Evolutionary conservation across 2,329 filamentous ascomycete genomes (phyloP), one percentile per base, ranked within the genome.

Genomic region (Chrysosporium queenslandicum): DNA sequence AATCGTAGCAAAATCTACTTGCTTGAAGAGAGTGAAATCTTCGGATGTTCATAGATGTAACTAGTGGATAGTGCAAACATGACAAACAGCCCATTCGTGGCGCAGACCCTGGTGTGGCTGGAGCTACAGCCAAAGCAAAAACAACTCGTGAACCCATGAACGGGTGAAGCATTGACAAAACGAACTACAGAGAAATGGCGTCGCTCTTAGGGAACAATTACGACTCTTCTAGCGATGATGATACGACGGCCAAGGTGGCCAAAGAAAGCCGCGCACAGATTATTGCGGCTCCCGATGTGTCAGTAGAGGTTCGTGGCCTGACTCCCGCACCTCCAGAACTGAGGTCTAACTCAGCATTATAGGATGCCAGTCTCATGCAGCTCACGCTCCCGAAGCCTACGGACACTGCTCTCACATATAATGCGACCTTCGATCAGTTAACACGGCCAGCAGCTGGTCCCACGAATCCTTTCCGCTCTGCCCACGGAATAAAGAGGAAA

Each of bases 401-500:
- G 0, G 74, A 75, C 39, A 73, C 68, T 54, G 66, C 70, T 21
- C 70, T 78, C 50, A 72, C 73, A 36, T 77, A 75, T 63, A 77
- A 77, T 62, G 73, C 74, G 52, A 83, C 83, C n/a, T 85, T 83
- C 59, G 82, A 86, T 59, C 82, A 87, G 61, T 74, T 91, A 37
- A 77, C 80, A 43, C 78, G 81, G 54, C 79, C 84, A 0, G 71
- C 74, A 7, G 69, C 82, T 55, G 87, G 87, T 0, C 87, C 87
- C 32, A 71, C 77, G 21, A 91, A 91, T 63, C 87, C 87, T 0
- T 91, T 87, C 68, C 82, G 81, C 64, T 76, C 83, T 58, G 77
- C 81, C 25, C 78, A 73, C 46, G 69, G 71, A 1, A 66, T 82
- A 54, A 91, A 90, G 69, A 81, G 86, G 55, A 91, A 90, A 64